Evolutionary conservation across 2,329 filamentous ascomycete species (phyloP), one percentile per base, ranked within the genome.

Genomic region (Pseudopyrenochaeta lycopersici): DNA sequence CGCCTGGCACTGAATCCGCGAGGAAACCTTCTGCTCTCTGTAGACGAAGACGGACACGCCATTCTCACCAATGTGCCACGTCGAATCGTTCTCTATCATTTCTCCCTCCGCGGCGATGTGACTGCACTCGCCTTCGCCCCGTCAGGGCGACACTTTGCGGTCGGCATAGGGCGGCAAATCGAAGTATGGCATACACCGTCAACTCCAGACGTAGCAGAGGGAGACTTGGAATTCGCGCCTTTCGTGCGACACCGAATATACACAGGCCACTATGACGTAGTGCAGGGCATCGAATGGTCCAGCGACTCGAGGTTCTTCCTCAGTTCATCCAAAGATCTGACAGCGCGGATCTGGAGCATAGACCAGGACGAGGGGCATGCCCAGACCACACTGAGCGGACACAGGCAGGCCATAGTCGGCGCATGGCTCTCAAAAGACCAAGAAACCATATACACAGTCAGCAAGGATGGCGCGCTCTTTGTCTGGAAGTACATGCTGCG

Each of bases 371-470:
- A 94, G 56, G 91, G 90, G 1, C 98, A 98, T 76, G 86, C 88
- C 44, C 92, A 94, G 0, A 99, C 95, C 1, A 91, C 93, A 14
- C 80, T 99, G 57, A 89, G 92, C 3, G 95, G 95, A 1, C 96
- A 99, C 77, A 88, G 92, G 73, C 92, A 97, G 76, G 89, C 86
- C 14, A 90, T 99, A 2, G 84, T 96, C 49, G 91, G 90, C n/a
- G 93, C 93, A n/a, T 99, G 92, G 88, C 99, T 99, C 73, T 96
- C 93, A 0, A 88, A 90, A 57, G 88, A 96, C 65, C 95, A 99
- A 73, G 96, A 99, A 78, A 91, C 87, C 43, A 96, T 99, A 48
- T 99, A 95, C 74, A 98, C 95, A 0, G 87, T 97, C 60, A 97
- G 94, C 77, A 96, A 96, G 75, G 96, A 99, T 75, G 96, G 95